Evolutionary conservation across 2,329 filamentous ascomycete species (phyloP), one percentile per base, ranked within the genome.

Genomic region (Gremmenia infestans): DNA sequence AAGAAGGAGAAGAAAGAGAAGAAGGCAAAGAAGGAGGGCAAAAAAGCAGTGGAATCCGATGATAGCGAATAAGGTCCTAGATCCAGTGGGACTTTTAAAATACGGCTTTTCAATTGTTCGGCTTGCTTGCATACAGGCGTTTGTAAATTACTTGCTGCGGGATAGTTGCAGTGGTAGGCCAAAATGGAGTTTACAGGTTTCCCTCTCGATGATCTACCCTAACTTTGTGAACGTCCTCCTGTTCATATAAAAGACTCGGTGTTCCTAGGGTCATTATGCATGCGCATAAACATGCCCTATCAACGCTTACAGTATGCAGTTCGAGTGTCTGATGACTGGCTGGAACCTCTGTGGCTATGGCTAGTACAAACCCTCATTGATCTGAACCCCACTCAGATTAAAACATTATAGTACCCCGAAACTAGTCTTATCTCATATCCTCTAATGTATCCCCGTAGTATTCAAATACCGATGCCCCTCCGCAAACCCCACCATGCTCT

Each of bases 1-100:
- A 74, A 74, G 62, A 78, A 80, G 60, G 76, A 78, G 56, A 83
- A 81, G 71, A 76, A 76, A 57, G 72, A 72, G 55, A 76, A 80
- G 69, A 78, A 74, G 55, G 74, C 76, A 65, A 74, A 73, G 55
- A 78, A 79, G 60, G 76, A 67, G 49, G 65, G 65, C 22, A 68
- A 76, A 56, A 69, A 68, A 57, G 61, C 60, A 36, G 66, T 62
- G 35, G 68, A 67, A 8, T 68, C 65, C 55, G 67, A 65, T 54
- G 78, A 81, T 66, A 81, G 78, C 64, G 78, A 81, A 53, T 81
- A 72, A 62, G 25, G 15, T 15, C 22, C 36, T 43, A 49, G 35
- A 40, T 58, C 42, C 12, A 25, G 47, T 52, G 49, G 40, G 5
- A 81, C 3, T 75, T 57, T 48, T 43, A 47, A 45, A 46, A 53